Evolutionary conservation across 2,329 filamentous ascomycete species (phyloP), one percentile per base, ranked within the genome.

Genomic region (Ascochyta fabae): DNA sequence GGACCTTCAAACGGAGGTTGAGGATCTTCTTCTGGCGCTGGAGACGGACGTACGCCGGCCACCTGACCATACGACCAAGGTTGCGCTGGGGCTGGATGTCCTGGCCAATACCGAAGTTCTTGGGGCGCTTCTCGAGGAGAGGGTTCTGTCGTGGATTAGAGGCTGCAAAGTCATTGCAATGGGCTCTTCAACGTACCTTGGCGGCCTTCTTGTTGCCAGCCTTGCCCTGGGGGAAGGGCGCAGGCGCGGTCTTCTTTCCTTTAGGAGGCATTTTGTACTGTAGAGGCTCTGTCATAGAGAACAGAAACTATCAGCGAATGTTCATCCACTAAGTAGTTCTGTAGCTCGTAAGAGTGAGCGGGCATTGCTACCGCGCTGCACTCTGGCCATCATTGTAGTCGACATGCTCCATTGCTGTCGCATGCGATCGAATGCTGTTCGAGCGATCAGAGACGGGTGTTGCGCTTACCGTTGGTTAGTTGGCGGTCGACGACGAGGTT

Each of bases 31-130:
- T 87, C 80, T 89, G 87, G 84, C 93, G 92, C 84, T 99, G 95
- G 67, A 98, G 93, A 75, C 93, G 94, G 82, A 99, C 90, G 83
- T 98, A 98, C 62, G 64, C 62, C 44, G 95, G 95, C 95, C 95
- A 99, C 87, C 95, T 96, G 77, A 99, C 93, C 92, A 99, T 97
- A 67, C 76, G 76, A 43, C 67, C 70, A 47, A 78, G 86, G 86
- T 99, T 98, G 62, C 69, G 69, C 85, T 98, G 95, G 60, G 69
- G 69, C 59, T 72, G 69, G 62, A 98, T 92, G 83, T 97, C 94
- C 87, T 98, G 93, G 79, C 95, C 95, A 79, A 99, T 96, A 79
- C 94, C 95, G 82, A 87, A 99, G 92, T 99, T 99, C 78, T 91
- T 91, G 75, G 92, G 83, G 75, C 93, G 91, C 87, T 95, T 96